These are phyloP conservation scores for Sugiyamaella castrensis DNA, from an alignment of 1,139 yeast species.

Conservation along the genomic window DNA sequence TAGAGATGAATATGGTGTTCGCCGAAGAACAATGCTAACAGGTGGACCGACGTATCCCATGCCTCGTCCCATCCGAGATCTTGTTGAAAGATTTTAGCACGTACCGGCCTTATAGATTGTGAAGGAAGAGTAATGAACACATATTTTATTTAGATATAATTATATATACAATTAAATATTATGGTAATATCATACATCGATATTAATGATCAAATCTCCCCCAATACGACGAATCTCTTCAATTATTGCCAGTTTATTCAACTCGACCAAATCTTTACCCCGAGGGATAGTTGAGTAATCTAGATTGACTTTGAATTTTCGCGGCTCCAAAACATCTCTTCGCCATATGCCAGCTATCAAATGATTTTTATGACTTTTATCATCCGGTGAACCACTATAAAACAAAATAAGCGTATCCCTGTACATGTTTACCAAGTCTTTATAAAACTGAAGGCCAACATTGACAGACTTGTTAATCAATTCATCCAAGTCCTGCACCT, in stretches of 20 bases:
- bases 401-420: slow-evolving; percentile 55
- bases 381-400: slow-evolving; percentile 39
- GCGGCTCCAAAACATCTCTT: slow-evolving; percentile 53
- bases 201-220: slow-evolving; percentile 50
- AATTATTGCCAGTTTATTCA: slow-evolving; percentile 73
- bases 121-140: slow-evolving; percentile 1
- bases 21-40: slow-evolving; percentile 13
- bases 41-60: slow-evolving; percentile 31
- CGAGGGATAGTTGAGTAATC: slow-evolving; percentile 73
- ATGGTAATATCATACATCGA: slow-evolving; percentile 17
- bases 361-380: slow-evolving; percentile 18
- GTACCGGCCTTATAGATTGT: not conserved
- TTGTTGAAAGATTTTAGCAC: slow-evolving; percentile 14
- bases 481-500: slow-evolving; percentile 55
- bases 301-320: slow-evolving; percentile 72
- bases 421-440: slow-evolving; percentile 36
- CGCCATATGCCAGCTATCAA: slow-evolving; percentile 79
- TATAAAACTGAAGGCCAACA: slow-evolving; percentile 31
- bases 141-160: not conserved
- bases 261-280: slow-evolving; percentile 44
- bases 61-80: slow-evolving; percentile 28
- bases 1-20: slow-evolving; percentile 16
- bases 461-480: slow-evolving; percentile 28
- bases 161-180: not conserved
- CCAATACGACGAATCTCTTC: slow-evolving; percentile 74